Conservation (phyloP, 768 basidiomycete species). For the Astraeus odoratus region DNA sequence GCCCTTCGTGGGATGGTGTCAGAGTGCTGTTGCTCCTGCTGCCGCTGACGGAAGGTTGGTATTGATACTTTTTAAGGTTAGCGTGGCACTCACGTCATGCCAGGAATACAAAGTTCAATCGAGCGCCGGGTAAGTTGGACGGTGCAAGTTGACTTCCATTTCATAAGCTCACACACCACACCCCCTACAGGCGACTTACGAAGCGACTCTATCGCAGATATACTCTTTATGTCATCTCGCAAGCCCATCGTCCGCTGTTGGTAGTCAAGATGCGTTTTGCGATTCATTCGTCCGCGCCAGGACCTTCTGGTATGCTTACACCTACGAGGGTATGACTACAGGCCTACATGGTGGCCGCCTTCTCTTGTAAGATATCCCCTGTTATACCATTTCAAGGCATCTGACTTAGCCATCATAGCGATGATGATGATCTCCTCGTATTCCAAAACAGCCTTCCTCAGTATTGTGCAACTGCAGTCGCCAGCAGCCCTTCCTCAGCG, state of each 20-base stretch:
- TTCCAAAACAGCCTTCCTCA: slow-evolving; percentile 63
- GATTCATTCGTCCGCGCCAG: slow-evolving; percentile 61
- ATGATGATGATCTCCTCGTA: slow-evolving; percentile 65
- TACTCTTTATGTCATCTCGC: slow-evolving; percentile 63
- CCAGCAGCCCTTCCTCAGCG: slow-evolving; percentile 27
- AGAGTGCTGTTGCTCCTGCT: slow-evolving; percentile 70
- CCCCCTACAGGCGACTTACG: slow-evolving; percentile 70
- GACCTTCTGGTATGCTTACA: slow-evolving; percentile 85
- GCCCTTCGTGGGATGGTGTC: slow-evolving; percentile 84
- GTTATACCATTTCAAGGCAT: background rate
- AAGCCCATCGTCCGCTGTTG: slow-evolving; percentile 37
- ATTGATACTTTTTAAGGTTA: background rate
- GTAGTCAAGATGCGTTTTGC: slow-evolving; percentile 48
- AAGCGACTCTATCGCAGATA: slow-evolving; percentile 77
- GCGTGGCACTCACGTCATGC: slow-evolving; percentile 5
- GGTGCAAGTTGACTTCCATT: background rate
- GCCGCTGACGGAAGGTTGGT: slow-evolving; percentile 78
- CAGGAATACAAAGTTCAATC: slow-evolving; percentile 22
- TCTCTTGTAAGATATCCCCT: slow-evolving; percentile 49
- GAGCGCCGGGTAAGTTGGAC: slow-evolving; percentile 16
- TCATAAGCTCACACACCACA: slow-evolving; percentile 3
- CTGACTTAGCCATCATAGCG: slow-evolving; percentile 32
- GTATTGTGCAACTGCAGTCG: slow-evolving; percentile 23
- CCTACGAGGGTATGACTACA: slow-evolving; percentile 77
- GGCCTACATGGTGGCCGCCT: slow-evolving; percentile 83